Evolutionary conservation across 1,284 basidiomycete species (phyloP).

Genomic region (Apiotrichum veenhuisii): DNA sequence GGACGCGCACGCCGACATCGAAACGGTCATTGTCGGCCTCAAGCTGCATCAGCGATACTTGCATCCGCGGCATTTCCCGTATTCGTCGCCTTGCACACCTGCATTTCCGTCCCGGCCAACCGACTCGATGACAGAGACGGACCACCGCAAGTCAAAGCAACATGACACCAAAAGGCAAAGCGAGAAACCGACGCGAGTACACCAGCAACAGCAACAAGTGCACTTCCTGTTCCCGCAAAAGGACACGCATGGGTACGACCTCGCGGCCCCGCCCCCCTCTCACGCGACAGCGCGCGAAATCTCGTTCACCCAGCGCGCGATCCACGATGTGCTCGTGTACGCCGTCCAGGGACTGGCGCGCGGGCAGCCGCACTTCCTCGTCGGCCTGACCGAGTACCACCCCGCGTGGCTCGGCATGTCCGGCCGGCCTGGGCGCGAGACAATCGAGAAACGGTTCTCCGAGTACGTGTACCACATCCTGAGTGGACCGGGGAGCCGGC

Average conservation of each 20-base stretch:
- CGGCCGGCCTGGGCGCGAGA: not conserved
- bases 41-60: not conserved
- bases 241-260: not conserved
- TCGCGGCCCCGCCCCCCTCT: not conserved
- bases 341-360: not conserved
- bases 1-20: not conserved
- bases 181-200: too few species aligned
- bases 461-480: not conserved
- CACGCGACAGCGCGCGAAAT: not conserved
- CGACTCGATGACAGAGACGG: too few species aligned
- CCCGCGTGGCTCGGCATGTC: not conserved
- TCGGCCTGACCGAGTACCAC: not conserved
- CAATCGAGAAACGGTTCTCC: not conserved
- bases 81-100: not conserved
- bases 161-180: too few species aligned
- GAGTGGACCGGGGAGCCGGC: not conserved
- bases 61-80: not conserved
- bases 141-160: too few species aligned
- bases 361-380: not conserved
- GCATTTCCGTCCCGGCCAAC: too few species aligned
- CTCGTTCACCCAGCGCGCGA: not conserved
- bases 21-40: not conserved
- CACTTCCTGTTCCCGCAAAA: not conserved
- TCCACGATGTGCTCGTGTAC: not conserved
- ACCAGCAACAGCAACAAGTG: not conserved